A percentile compares a stretch with the other conserved stretches of the same genome.
Evolutionary conservation across 768 basidiomycete genomes (phyloP).

Genomic region (Ephemerocybe angulata): DNA sequence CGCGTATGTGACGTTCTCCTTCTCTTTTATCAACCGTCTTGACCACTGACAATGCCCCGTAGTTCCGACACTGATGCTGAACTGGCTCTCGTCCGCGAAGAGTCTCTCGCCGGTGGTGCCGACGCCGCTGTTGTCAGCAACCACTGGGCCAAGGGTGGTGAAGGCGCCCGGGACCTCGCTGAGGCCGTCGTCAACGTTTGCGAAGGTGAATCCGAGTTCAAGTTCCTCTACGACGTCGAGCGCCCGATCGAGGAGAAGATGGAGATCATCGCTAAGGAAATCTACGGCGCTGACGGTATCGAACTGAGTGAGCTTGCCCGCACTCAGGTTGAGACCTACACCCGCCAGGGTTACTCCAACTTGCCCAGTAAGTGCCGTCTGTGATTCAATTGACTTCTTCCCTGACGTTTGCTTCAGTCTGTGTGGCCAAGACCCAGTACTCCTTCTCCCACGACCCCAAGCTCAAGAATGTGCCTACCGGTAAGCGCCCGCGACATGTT

Average conservation of each 20-base stretch:
- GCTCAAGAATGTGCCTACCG: conserved; percentile 84
- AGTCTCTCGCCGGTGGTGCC: conserved; percentile 81
- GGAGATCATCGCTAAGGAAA: conserved; percentile 77
- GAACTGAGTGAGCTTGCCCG: conserved; percentile 80
- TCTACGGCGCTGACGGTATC: conserved; percentile 93
- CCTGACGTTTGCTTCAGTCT: conserved; percentile 49
- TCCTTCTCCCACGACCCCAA: conserved; percentile 95
- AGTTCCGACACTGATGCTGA: conserved; percentile 91
- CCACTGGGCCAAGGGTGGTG: conserved; percentile 97
- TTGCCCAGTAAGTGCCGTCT: conserved; percentile 62
- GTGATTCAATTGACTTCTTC: background rate
- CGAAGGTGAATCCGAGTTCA: conserved; percentile 79
- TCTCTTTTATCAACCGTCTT: background rate
- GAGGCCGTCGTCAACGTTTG: conserved; percentile 89
- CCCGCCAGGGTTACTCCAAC: conserved; percentile 77
- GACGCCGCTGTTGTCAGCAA: conserved; percentile 94
- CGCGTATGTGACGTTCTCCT: conserved; percentile 52
- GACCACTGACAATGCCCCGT: background rate
- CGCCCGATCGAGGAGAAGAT: conserved; percentile 88
- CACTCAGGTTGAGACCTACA: conserved; percentile 87
- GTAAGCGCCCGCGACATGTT: too few relatives aligned
- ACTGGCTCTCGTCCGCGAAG: conserved; percentile 75
- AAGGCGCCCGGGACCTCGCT: conserved; percentile 84
- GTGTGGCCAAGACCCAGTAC: conserved; percentile 97
- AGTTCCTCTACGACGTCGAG: conserved; percentile 88